Evolutionary conservation across 495 filamentous ascomycete genomes (phyloP).

Genomic region (Thermochaetoides thermophila): DNA sequence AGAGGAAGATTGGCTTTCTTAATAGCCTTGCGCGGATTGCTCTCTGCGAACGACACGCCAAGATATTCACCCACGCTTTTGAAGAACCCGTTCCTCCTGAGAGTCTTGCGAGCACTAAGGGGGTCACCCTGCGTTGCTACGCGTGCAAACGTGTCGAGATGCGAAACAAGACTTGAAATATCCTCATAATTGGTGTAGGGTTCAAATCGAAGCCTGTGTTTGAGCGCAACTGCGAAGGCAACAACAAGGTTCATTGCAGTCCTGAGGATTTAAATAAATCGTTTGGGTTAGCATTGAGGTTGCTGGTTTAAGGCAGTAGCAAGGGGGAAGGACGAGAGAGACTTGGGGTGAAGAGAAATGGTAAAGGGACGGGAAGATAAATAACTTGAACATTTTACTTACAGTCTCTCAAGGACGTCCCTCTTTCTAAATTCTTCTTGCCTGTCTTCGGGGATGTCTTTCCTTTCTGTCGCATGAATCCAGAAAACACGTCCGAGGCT

Average conservation of each 20-base stretch:
- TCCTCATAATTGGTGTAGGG: slow-evolving; percentile 66
- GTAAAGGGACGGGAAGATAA: neutral
- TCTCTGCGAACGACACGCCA: slow-evolving; percentile 52
- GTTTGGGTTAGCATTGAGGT: no score
- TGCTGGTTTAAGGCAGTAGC: no score
- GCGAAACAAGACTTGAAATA: slow-evolving; percentile 38
- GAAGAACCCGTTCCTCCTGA: slow-evolving; percentile 36
- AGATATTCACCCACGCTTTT: slow-evolving; percentile 53
- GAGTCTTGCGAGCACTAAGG: slow-evolving; percentile 20
- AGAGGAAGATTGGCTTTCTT: slow-evolving; percentile 48
- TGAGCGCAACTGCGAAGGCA: slow-evolving; percentile 61
- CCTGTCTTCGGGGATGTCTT: slow-evolving; percentile 22
- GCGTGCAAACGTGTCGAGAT: slow-evolving; percentile 57
- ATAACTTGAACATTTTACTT: no score
- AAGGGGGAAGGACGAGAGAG: no score
- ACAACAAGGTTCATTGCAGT: slow-evolving; percentile 70
- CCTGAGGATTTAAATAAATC: slow-evolving; percentile 17
- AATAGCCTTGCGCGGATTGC: slow-evolving; percentile 58
- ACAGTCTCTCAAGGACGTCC: slow-evolving; percentile 59
- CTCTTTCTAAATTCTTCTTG: slow-evolving; percentile 37
- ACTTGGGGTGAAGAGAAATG: no score
- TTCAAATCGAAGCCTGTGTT: slow-evolving; percentile 81
- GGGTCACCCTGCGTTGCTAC: slow-evolving; percentile 42
- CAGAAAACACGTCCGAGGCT: slow-evolving; percentile 66
- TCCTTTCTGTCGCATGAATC: slow-evolving; percentile 55